Evolutionary conservation across 306 rosid species (phyloP).

Genomic region (Arachis stenosperma): DNA sequence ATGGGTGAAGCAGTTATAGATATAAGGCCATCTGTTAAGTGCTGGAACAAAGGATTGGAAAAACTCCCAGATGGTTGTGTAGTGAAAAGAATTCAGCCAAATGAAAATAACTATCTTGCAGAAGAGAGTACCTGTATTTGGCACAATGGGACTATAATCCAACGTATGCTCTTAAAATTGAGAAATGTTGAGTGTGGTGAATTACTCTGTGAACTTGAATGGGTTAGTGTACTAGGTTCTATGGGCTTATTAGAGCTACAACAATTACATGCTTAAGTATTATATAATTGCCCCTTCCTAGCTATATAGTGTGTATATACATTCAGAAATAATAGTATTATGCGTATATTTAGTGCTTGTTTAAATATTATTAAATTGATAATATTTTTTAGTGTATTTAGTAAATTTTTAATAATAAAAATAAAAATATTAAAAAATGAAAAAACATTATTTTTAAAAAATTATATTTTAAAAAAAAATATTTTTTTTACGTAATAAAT

Average conservation of each 20-base stretch:
- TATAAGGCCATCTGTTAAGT: constrained; percentile 64
- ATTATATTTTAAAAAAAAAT: no score
- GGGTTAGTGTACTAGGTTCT: constrained; percentile 60
- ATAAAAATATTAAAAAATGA: no score
- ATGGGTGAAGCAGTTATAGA: constrained; percentile 91
- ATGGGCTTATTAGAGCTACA: constrained; percentile 39
- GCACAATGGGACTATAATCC: constrained; percentile 61
- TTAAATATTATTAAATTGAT: no score
- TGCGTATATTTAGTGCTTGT: no score
- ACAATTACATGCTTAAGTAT: no score
- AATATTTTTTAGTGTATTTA: no score
- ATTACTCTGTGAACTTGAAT: constrained; percentile 61
- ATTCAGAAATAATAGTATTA: no score
- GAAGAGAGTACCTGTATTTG: constrained; percentile 74
- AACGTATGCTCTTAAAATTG: constrained; percentile 72
- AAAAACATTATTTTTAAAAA: no score
- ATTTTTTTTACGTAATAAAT: no score
- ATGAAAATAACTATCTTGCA: constrained; percentile 55
- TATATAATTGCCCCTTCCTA: no score
- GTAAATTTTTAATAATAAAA: no score
- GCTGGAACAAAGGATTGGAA: constrained; percentile 49
- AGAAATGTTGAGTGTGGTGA: constrained; percentile 81
- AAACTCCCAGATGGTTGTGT: constrained; percentile 67
- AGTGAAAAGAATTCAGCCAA: constrained; percentile 64
- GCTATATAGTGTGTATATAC: no score